Percentiles rank a stretch among this genome's conserved stretches.
These are phyloP conservation scores for Nephelium lappaceum DNA, from an alignment of 345 rosid genomes.

Conservation along the genomic window DNA sequence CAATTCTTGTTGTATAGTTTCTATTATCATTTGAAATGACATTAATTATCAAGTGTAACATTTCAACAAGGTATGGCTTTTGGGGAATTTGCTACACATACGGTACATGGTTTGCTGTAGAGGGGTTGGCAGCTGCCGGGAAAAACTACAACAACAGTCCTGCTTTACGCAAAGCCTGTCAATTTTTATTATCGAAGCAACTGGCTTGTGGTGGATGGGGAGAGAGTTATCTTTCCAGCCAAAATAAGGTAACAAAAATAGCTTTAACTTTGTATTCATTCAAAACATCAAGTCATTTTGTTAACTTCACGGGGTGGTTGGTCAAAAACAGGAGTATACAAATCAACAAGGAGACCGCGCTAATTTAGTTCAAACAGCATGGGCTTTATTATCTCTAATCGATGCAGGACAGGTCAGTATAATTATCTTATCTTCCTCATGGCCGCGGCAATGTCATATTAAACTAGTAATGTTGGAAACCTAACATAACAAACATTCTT, in stretches of 20 bases:
- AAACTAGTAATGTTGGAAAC: too few relatives aligned
- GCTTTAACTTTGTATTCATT: neutral
- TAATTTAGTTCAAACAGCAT: conserved; percentile 57
- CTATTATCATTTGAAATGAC: neutral
- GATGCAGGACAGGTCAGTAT: conserved; percentile 46
- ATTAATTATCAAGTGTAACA: too few relatives aligned
- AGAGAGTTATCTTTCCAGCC: conserved; percentile 63
- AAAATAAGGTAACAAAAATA: conserved; percentile 32
- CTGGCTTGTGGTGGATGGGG: conserved; percentile 72
- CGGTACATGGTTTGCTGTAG: conserved; percentile 59
- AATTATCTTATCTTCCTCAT: neutral
- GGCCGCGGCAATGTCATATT: too few relatives aligned
- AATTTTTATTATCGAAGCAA: conserved; percentile 52
- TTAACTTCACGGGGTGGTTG: neutral
- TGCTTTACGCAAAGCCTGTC: conserved; percentile 50
- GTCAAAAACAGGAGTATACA: conserved; percentile 35
- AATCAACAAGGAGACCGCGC: conserved; percentile 42
- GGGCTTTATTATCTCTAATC: conserved; percentile 56
- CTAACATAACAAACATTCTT: too few relatives aligned
- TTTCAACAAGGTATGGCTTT: conserved; percentile 50
- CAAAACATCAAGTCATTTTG: neutral
- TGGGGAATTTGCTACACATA: conserved; percentile 77
- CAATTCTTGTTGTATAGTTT: too few relatives aligned
- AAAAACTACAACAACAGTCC: conserved; percentile 38
- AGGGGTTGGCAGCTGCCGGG: conserved; percentile 52